Percentiles rank a stretch among this genome's conserved stretches.
phyloP scores from a whole-genome alignment of 495 filamentous ascomycete species.

The Trichoderma reesei region DNA sequence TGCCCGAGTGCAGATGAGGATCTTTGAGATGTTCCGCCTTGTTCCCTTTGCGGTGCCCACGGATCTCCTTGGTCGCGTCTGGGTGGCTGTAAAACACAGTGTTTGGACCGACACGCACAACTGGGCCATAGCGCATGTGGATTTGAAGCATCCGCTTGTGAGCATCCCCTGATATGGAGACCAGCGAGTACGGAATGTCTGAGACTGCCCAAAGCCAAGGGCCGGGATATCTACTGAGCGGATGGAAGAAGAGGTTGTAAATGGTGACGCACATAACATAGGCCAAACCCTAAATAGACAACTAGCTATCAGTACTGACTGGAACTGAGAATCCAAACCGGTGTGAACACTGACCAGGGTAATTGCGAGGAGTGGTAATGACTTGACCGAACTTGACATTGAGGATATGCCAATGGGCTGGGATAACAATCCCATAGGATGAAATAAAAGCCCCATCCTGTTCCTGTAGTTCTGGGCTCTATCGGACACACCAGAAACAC shows the following conservation, averaged over 20 bases:
- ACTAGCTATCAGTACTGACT: too few relatives aligned
- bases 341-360: too few relatives aligned
- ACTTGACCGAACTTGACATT: too few relatives aligned
- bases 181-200: conserved; percentile 13
- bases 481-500: too few relatives aligned
- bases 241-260: conserved; percentile 26
- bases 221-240: conserved; percentile 20
- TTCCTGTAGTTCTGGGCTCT: too few relatives aligned
- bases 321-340: too few relatives aligned
- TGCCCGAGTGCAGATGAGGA: conserved; percentile 15
- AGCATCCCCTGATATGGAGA: conserved; percentile 14
- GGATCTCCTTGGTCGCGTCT: conserved; percentile 26
- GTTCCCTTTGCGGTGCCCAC: conserved; percentile 27
- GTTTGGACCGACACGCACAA: conserved; percentile 44
- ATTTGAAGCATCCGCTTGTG: conserved; percentile 14
- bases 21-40: conserved; percentile 22
- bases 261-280: background rate
- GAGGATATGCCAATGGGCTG: too few relatives aligned
- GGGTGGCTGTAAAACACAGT: conserved; percentile 35
- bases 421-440: too few relatives aligned
- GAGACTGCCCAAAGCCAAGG: conserved; percentile 13
- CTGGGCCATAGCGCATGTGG: conserved; percentile 35
- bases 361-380: too few relatives aligned
- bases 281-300: background rate
- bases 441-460: too few relatives aligned